Conservation (phyloP, 352 stramenopile species). For the Globisporangium yorkense region DNA sequence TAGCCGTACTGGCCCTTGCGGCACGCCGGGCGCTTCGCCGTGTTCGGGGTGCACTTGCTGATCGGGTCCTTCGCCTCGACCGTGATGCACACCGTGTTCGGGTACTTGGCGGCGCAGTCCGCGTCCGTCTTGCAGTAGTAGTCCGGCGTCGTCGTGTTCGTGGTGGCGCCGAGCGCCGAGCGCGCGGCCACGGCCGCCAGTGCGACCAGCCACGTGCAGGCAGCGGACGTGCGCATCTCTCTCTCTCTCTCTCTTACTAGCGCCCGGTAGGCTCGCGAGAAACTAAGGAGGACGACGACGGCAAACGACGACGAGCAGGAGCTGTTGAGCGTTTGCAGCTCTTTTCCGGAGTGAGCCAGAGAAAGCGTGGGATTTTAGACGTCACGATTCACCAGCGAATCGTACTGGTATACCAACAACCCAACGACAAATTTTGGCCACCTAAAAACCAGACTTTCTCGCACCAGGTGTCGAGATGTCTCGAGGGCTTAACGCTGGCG, state of each 20-base stretch:
- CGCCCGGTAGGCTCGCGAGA: neutral
- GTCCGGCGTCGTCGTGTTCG: constrained; percentile 8
- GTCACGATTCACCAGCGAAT: no score
- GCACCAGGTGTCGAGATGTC: no score
- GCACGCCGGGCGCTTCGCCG: constrained; percentile 57
- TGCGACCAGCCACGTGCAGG: constrained; percentile 11
- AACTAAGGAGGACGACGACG: no score
- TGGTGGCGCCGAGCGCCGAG: constrained; percentile 5
- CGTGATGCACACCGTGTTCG: constrained; percentile 69
- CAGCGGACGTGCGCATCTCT: constrained; percentile 6
- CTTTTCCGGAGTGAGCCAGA: neutral
- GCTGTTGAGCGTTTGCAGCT: neutral
- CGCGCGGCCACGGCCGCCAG: constrained; percentile 9
- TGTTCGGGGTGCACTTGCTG: constrained; percentile 83
- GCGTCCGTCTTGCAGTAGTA: constrained; percentile 66
- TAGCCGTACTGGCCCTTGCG: constrained; percentile 53
- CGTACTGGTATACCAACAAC: no score
- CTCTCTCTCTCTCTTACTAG: neutral
- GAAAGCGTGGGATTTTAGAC: no score
- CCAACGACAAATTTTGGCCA: no score
- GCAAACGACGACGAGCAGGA: no score
- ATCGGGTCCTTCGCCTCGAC: constrained; percentile 69
- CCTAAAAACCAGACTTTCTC: no score
- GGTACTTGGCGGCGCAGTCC: constrained; percentile 54
- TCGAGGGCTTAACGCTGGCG: no score